A percentile compares a stretch with the other conserved stretches of the same genome.
phyloP scores from a whole-genome alignment of 129 eudicot genomes.

The Centella asiatica region DNA sequence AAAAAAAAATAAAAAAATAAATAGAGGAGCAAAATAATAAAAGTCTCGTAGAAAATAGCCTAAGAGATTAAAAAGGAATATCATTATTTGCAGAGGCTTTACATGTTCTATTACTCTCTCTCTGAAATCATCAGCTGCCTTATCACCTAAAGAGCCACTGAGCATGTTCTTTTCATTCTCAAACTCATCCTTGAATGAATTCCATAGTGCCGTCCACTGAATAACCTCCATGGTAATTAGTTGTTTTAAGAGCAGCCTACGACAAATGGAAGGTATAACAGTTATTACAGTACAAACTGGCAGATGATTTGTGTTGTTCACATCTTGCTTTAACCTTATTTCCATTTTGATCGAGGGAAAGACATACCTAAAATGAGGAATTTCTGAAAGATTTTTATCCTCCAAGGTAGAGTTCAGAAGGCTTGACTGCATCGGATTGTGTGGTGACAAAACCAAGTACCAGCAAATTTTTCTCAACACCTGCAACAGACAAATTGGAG shows the following conservation, averaged over 20 bases:
- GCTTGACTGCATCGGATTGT: constrained; percentile 96
- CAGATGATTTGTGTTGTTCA: not conserved
- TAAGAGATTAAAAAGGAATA: not conserved
- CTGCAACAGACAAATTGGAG: constrained; percentile 21
- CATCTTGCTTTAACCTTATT: not conserved
- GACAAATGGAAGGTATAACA: constrained; percentile 1
- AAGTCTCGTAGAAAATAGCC: not conserved
- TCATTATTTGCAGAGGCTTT: constrained; percentile 8
- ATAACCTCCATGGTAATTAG: constrained; percentile 85
- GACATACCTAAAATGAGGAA: constrained; percentile 69
- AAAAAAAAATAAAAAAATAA: not conserved
- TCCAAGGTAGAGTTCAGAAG: constrained; percentile 85
- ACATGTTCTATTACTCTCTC: constrained; percentile 94
- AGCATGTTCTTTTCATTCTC: constrained; percentile 75
- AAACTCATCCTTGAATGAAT: constrained; percentile 65
- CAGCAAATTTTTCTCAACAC: constrained; percentile 87
- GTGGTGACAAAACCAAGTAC: constrained; percentile 83
- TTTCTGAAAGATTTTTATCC: constrained; percentile 82
- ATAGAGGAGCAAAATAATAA: too few relatives aligned
- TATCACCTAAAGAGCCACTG: constrained; percentile 85
- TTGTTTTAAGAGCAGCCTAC: constrained; percentile 64
- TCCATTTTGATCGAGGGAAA: not conserved
- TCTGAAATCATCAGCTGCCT: constrained; percentile 77
- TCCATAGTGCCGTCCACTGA: constrained; percentile 86
- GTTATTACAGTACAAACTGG: not conserved